Evolutionary conservation across 768 basidiomycete genomes (phyloP).

Genomic region (Boletus reticulatus): DNA sequence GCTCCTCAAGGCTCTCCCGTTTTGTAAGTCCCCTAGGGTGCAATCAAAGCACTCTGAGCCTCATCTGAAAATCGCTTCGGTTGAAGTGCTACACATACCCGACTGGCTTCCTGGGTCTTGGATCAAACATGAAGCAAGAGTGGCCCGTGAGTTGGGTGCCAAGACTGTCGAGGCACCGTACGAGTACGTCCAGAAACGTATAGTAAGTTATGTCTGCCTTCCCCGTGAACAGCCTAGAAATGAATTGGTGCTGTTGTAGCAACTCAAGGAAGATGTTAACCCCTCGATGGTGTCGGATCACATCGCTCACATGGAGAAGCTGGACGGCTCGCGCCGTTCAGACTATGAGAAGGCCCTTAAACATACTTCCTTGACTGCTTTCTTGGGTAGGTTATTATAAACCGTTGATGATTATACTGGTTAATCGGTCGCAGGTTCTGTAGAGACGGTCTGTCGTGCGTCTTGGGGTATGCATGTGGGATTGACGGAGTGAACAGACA

Average conservation of each 20-base stretch:
- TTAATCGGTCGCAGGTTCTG: background rate
- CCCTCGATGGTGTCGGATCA: background rate
- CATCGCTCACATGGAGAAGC: background rate
- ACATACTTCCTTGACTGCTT: background rate
- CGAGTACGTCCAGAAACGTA: background rate
- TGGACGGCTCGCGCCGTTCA: background rate
- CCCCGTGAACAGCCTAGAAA: background rate
- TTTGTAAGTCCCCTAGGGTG: background rate
- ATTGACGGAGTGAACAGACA: background rate
- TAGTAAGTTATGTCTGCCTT: background rate
- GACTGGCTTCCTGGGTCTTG: background rate
- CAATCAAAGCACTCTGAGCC: background rate
- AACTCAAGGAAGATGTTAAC: background rate
- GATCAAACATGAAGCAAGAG: background rate
- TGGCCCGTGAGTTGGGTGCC: background rate
- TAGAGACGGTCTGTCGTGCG: background rate
- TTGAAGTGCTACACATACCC: background rate
- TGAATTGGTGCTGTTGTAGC: background rate
- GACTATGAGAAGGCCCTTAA: background rate
- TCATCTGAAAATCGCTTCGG: too few species aligned
- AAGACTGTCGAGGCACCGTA: background rate
- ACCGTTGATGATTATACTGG: background rate
- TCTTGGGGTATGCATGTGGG: too few species aligned
- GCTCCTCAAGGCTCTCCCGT: background rate
- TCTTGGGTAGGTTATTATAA: background rate